Evolutionary conservation across 108 stramenopile genomes (phyloP).

Genomic region (Cyclotella cryptica): DNA sequence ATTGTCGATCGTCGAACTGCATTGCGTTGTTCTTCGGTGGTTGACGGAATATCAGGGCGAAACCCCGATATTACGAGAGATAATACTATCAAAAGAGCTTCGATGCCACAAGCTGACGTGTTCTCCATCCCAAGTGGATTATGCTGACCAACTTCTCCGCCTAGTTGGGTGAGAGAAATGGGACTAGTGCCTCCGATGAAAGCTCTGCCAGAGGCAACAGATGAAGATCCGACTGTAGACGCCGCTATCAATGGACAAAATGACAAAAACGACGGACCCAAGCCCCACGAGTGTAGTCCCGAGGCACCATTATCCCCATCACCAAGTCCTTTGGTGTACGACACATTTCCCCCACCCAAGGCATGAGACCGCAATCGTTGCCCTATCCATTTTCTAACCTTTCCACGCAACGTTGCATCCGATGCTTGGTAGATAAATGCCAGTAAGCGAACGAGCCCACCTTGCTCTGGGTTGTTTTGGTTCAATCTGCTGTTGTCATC

Average conservation of each 20-base stretch:
- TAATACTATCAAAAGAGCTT: conserved; percentile 62
- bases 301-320: conserved; percentile 1
- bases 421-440: conserved; percentile 33
- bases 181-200: conserved; percentile 17
- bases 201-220: neutral
- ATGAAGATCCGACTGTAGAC: conserved; percentile 7
- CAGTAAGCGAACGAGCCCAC: conserved; percentile 29
- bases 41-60: conserved; percentile 6
- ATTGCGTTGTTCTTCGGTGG: neutral
- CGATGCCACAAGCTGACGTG: conserved; percentile 69
- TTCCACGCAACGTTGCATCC: conserved; percentile 38
- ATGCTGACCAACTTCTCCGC: conserved; percentile 23
- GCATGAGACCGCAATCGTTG: conserved; percentile 31
- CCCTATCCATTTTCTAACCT: conserved; percentile 43
- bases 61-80: conserved; percentile 65
- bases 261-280: conserved; percentile 39
- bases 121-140: conserved; percentile 66
- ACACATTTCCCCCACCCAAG: conserved; percentile 24
- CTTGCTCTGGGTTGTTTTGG: conserved; percentile 19
- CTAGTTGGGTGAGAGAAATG: conserved; percentile 30
- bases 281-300: neutral
- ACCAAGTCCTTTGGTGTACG: conserved; percentile 19
- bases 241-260: conserved; percentile 37
- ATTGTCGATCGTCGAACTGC: conserved; percentile 14
- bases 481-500: neutral